Base-by-base conservation (phyloP, 1,284 basidiomycete genomes). In the Uromyces viciae-fabae region DNA sequence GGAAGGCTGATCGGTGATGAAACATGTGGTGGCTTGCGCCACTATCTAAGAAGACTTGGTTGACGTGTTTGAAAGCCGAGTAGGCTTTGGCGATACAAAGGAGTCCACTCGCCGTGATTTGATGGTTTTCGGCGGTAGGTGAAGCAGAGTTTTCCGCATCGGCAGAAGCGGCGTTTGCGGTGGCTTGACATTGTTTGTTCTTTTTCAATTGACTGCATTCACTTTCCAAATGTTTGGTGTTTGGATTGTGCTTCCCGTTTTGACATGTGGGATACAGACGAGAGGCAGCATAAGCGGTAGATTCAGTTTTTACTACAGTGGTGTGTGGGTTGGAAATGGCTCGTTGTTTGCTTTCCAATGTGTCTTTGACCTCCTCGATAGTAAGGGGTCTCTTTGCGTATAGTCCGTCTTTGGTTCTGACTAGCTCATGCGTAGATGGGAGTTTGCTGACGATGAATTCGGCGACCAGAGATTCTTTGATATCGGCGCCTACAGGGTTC, bases 191-290 rank as follows among this genome's bases (percentile, higher is more conserved):
- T 14, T 17, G 1, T 33, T 3, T 38, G 3, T 42, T 11, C 22
- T 46, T 71, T 0, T 9, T 5, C 1, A 68, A 40, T 5, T 71
- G 42, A 36, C 68, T 43, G 19, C 40, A 71, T 3, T 49, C 42
- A 9, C 25, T 46, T 15, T 43, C 68, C 4, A 43, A 2, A 25
- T 71, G 68, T 3, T 31, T 28, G 0, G 68, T 1, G 25, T 71
- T 71, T 0, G 42, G 42, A 31, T 71, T 71, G 68, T 71, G 68
- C 31, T 71, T 71, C 31, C 68, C 68, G 17, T 40, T 64, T 64
- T 4, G 33, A 15, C 15, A 38, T 64, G 36, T 36, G 15, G 36
- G 28, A 33, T 19, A 9, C 15, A 2, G 62, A 2, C n/a, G n/a
- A 5, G 31, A 38, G 8, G 62, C 62, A n/a, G 62, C 19, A 22